phyloP scores from a whole-genome alignment of 257 asterid species.

The Mentha longifolia region DNA sequence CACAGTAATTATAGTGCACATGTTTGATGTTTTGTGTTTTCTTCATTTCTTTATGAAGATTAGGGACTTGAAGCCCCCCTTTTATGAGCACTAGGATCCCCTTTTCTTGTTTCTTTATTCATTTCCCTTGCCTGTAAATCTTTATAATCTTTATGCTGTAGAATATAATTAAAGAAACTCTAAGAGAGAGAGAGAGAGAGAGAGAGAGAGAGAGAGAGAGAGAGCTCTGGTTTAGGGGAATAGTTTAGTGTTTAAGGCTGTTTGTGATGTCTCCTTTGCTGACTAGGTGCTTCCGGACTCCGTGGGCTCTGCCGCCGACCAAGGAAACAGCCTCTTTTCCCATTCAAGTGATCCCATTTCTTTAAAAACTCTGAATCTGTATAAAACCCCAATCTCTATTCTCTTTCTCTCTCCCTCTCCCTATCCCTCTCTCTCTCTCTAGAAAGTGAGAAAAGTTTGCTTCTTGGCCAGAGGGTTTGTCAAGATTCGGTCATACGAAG shows the following conservation, averaged over 20 bases:
- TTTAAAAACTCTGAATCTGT: slow-evolving; percentile 41
- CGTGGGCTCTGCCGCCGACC: slow-evolving; percentile 92
- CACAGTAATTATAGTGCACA: slow-evolving; percentile 42
- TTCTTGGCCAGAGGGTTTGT: slow-evolving; percentile 50
- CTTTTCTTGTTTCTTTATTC: slow-evolving; percentile 17
- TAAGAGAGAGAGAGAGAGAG: slow-evolving; percentile 54
- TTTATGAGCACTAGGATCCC: slow-evolving; percentile 41
- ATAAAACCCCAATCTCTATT: slow-evolving; percentile 35
- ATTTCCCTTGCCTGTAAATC: slow-evolving; percentile 32
- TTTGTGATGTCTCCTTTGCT: slow-evolving; percentile 80
- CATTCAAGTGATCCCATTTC: slow-evolving; percentile 59
- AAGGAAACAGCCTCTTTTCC: slow-evolving; percentile 83
- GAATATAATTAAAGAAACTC: slow-evolving; percentile 26
- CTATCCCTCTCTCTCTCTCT: slow-evolving; percentile 28
- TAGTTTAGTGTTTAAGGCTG: slow-evolving; percentile 69
- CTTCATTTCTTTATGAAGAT: slow-evolving; percentile 41
- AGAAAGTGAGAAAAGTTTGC: slow-evolving; percentile 22
- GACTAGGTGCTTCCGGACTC: slow-evolving; percentile 77
- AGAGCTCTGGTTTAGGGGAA: slow-evolving; percentile 54
- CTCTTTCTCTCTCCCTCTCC: slow-evolving; percentile 1
- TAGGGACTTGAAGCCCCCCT: slow-evolving; percentile 51
- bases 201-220: slow-evolving; percentile 53
- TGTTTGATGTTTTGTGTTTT: slow-evolving; percentile 35
- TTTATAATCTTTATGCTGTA: slow-evolving; percentile 44
- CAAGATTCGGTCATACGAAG: slow-evolving; percentile 76